Evolutionary conservation across 2,329 filamentous ascomycete species (phyloP), one percentile per base, ranked within the genome.

Genomic region (Fusarium buxicola): DNA sequence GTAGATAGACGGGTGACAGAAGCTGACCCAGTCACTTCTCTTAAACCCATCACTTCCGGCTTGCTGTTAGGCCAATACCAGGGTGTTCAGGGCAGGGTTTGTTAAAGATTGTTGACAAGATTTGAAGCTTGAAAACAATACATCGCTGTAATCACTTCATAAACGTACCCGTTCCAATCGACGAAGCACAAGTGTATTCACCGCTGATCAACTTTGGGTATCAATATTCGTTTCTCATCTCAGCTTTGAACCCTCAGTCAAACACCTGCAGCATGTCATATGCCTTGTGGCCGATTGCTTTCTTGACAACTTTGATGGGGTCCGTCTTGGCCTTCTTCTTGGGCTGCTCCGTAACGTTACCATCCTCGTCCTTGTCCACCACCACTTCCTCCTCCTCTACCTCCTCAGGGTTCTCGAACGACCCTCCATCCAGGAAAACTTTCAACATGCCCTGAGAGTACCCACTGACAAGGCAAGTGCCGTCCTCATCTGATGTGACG

Each of bases 361-460:
- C 63, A 8, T 66, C 63, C 3, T 63, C 65, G 6, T 73, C 74
- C 11, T 69, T 73, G 35, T 70, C 71, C 8, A 74, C 69, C 12
- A 77, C 73, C 25, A 74, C 13, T 76, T 76, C 74, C 28, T 73
- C 74, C 27, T 75, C 76, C 1, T 75, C 74, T 11, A 70, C 73
- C 4, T 76, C 74, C 15, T 78, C 76, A 15, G 69, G 70, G 1
- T 81, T 78, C 8, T 77, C 76, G 52, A 86, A 83, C 0, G 74
- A 73, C 0, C 80, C 82, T 15, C 74, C 77, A 3, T 85, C 83
- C 39, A 87, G 63, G 60, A 87, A 86, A 8, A 83, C 79, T 75
- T 85, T 86, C 62, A 88, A 71, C 80, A 86, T 79, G 1, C 76
- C 84, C 74, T 86, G 85, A 2, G 81, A 84, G 71, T 86, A 86